phyloP scores from a whole-genome alignment of 1,139 yeast species.

The Yamadazyma triangularis region DNA sequence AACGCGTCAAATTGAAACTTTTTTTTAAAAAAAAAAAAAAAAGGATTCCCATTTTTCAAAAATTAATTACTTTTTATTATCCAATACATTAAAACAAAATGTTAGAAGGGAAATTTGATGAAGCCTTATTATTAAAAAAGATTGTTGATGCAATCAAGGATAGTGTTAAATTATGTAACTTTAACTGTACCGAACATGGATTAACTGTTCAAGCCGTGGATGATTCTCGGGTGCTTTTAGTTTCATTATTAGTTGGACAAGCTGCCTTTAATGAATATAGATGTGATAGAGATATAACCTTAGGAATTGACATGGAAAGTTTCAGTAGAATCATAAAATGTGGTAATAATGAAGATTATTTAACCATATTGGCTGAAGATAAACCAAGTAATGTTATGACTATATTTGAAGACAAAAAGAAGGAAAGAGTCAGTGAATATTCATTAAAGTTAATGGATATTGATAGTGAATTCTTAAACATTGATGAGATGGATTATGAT shows the following conservation, averaged over 20 bases:
- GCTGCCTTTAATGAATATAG: slow-evolving; percentile 92
- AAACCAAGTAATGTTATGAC: slow-evolving; percentile 77
- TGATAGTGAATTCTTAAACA: slow-evolving; percentile 89
- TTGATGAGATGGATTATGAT: slow-evolving; percentile 92
- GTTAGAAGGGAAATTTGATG: slow-evolving; percentile 97
- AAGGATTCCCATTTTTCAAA: too few relatives aligned
- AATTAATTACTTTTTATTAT: too few relatives aligned
- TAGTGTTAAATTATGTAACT: slow-evolving; percentile 89
- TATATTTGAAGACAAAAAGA: slow-evolving; percentile 85
- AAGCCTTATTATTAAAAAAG: slow-evolving; percentile 88
- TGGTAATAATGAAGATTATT: slow-evolving; percentile 85
- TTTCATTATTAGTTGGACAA: slow-evolving; percentile 80
- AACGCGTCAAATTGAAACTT: too few relatives aligned
- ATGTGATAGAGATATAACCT: slow-evolving; percentile 90
- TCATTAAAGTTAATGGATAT: slow-evolving; percentile 92
- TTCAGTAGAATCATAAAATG: slow-evolving; percentile 84
- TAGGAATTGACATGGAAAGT: slow-evolving; percentile 87
- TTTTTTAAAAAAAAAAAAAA: too few relatives aligned
- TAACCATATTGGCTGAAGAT: slow-evolving; percentile 90
- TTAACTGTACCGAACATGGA: slow-evolving; percentile 93
- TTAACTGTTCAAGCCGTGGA: slow-evolving; percentile 97
- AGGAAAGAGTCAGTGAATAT: slow-evolving; percentile 90
- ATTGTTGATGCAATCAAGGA: slow-evolving; percentile 91
- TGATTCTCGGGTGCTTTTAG: slow-evolving; percentile 91
- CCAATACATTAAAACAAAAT: too few relatives aligned